Percentiles rank a stretch among this genome's conserved stretches.
Conservation (phyloP, 495 filamentous ascomycete genomes). For the Astrothelium subdiscretum region DNA sequence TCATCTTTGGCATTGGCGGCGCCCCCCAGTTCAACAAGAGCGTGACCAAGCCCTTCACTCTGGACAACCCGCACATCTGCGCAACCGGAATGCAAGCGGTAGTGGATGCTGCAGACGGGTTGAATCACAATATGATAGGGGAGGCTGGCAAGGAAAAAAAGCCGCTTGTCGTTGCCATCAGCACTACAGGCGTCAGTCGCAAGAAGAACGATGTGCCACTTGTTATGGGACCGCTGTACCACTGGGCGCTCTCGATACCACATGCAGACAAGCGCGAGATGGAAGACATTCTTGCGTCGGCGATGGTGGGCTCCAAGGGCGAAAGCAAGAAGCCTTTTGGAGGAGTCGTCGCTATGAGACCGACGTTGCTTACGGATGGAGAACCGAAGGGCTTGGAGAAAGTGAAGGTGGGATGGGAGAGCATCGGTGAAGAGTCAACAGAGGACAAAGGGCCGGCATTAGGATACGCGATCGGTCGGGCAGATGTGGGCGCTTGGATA, state of each 20-base stretch:
- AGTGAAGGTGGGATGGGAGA: slow-evolving; percentile 16
- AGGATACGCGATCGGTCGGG: slow-evolving; percentile 21
- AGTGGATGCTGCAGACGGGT: not conserved
- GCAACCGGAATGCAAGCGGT: not conserved
- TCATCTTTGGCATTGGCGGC: slow-evolving; percentile 26
- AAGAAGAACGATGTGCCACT: slow-evolving; percentile 42
- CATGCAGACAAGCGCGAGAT: slow-evolving; percentile 50
- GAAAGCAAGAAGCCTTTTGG: slow-evolving; percentile 14
- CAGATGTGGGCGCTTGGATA: slow-evolving; percentile 27
- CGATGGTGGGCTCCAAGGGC: slow-evolving; percentile 29
- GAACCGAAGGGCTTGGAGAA: slow-evolving; percentile 14
- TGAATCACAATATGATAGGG: not conserved
- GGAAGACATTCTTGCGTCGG: slow-evolving; percentile 35
- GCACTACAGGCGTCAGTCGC: slow-evolving; percentile 41
- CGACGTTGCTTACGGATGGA: slow-evolving; percentile 17
- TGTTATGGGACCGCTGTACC: slow-evolving; percentile 39
- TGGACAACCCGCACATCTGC: slow-evolving; percentile 11
- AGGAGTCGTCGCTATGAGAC: slow-evolving; percentile 5
- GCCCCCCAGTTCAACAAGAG: slow-evolving; percentile 17
- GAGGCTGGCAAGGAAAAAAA: slow-evolving; percentile 9
- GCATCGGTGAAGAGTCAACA: not conserved
- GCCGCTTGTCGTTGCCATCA: slow-evolving; percentile 39
- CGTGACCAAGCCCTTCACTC: slow-evolving; percentile 21
- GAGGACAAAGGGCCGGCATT: slow-evolving; percentile 13
- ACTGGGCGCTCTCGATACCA: slow-evolving; percentile 36